phyloP scores from a whole-genome alignment of 2,329 filamentous ascomycete genomes.

The Ilyonectria robusta region DNA sequence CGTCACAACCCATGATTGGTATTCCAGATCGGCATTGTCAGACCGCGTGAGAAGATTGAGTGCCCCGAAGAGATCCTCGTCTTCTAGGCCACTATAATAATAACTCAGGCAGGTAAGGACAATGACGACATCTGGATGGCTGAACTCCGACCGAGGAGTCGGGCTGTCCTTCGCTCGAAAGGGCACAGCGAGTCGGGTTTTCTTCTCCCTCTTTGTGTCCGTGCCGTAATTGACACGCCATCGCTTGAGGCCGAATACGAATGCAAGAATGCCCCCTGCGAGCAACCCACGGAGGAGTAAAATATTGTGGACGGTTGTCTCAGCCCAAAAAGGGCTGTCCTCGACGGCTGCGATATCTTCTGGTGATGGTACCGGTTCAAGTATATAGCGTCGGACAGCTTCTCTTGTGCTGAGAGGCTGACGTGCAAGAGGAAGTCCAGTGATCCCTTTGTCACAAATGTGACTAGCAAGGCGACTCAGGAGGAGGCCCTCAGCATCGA shows the following conservation, averaged over 20 bases:
- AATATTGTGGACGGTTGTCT: constrained; percentile 52
- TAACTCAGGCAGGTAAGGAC: constrained; percentile 68
- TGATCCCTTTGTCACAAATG: constrained; percentile 52
- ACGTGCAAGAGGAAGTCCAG: constrained; percentile 58
- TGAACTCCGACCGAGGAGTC: constrained; percentile 70
- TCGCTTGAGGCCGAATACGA: constrained; percentile 69
- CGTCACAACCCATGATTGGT: constrained; percentile 61
- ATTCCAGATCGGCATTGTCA: constrained; percentile 68
- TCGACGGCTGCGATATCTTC: constrained; percentile 56
- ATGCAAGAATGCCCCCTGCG: constrained; percentile 67
- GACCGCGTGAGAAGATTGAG: constrained; percentile 64
- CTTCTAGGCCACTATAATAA: constrained; percentile 68
- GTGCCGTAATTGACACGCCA: constrained; percentile 78
- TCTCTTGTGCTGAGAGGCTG: constrained; percentile 50
- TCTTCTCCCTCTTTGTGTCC: constrained; percentile 56
- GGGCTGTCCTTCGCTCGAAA: constrained; percentile 73
- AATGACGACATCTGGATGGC: constrained; percentile 72
- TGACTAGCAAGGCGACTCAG: constrained; percentile 51
- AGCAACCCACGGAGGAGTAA: constrained; percentile 70
- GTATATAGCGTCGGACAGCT: constrained; percentile 62
- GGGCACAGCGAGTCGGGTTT: constrained; percentile 68
- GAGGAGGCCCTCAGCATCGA: constrained; percentile 48
- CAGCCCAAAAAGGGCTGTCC: constrained; percentile 53
- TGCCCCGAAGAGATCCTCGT: constrained; percentile 63
- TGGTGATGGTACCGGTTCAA: constrained; percentile 44